phyloP scores from a whole-genome alignment of 208 protist species.

The Tetramitus jugosus region DNA sequence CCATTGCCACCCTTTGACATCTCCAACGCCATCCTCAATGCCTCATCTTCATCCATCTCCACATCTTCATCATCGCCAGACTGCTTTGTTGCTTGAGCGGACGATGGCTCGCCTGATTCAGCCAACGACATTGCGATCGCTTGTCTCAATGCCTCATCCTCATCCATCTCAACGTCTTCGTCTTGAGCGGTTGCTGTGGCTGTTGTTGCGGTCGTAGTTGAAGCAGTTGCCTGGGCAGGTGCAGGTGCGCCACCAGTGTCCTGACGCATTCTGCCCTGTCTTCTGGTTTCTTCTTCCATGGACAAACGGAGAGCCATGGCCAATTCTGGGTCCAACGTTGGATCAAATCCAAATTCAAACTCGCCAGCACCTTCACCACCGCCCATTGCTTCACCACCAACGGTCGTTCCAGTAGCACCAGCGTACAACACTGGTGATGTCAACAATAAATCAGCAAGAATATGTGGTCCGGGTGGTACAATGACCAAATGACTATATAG shows the following conservation, averaged over 20 bases:
- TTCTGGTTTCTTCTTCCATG: constrained; percentile 81
- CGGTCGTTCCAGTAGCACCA: background rate
- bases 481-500: constrained; percentile 73
- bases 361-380: constrained; percentile 38
- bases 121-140: constrained; percentile 21
- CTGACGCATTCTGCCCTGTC: constrained; percentile 51
- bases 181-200: background rate
- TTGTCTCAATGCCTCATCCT: constrained; percentile 22
- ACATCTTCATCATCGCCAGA: constrained; percentile 3
- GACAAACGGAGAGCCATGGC: constrained; percentile 85
- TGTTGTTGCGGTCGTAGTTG: background rate
- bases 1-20: constrained; percentile 59
- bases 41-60: constrained; percentile 56
- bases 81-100: background rate
- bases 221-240: background rate
- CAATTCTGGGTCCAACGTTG: constrained; percentile 79
- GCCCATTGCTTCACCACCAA: constrained; percentile 28
- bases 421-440: constrained; percentile 65
- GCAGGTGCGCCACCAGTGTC: background rate
- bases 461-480: constrained; percentile 56
- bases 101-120: constrained; percentile 33
- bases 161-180: constrained; percentile 8
- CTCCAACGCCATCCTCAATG: constrained; percentile 58
- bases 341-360: constrained; percentile 70
- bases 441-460: constrained; percentile 79